Base-by-base conservation (phyloP, 2,329 filamentous ascomycete genomes). In the Botrytis byssoidea region DNA sequence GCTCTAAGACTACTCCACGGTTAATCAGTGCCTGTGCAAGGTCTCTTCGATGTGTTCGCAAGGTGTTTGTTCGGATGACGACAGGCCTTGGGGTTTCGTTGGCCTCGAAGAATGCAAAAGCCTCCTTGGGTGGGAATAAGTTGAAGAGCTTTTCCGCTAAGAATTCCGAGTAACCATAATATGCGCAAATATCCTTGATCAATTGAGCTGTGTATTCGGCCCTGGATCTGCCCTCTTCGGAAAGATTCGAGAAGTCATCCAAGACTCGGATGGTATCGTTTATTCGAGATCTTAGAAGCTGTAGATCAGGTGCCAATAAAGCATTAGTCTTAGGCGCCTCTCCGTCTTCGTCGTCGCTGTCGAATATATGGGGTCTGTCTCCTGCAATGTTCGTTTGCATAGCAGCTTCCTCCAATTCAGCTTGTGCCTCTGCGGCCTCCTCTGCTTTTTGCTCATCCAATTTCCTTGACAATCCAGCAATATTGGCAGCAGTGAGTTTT, bases 101-200 rank as follows among this genome's bases (percentile, higher is more conserved):
- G 79, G 95, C 95, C 85, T 99, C 96, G 85, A 99, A 98, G 84
- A 99, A 99, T 72, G 95, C 95, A 79, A 98, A 97, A 0, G 96
- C 96, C 85, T 99, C 96, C 79, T 92, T 91, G 0, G 96, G 93
- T 1, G 94, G 90, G 84, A 99, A 98, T 10, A 99, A 90, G 80
- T 92, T 91, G 85, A 95, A 94, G 25, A 99, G 90, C 86, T 98
- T 99, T 83, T 97, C 93, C 7, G 95, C 96, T n/a, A 99, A 88
- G 84, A 92, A 98, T 55, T 92, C 90, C 5, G 93, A 97, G 86
- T 99, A 99, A 74, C 95, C 95, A 82, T 99, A 99, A 86, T 99
- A 99, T 73, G 92, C 90, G 85, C 94, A 98, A 74, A 98, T 93
- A 80, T 99, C 96, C 83, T 94, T 93, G 75, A 98, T 84, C 72